Evolutionary conservation across 371 early-diverging fungal species (phyloP), one percentile per base, ranked within the genome.

Genomic region (Mucor piriformis): DNA sequence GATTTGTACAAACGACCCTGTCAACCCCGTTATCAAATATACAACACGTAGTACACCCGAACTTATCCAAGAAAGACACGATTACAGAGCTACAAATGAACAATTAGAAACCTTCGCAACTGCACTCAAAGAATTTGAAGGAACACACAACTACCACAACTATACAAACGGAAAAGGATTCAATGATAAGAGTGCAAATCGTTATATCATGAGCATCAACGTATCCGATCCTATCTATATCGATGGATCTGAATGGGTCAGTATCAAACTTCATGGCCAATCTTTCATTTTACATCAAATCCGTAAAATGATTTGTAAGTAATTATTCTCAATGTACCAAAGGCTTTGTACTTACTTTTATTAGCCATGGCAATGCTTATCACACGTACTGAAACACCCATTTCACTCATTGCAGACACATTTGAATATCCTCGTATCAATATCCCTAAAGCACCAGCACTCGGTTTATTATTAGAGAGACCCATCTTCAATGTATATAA

Each of bases 241-340:
- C 35, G 73, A 88, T 18, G 93, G 85, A 6, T 78, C 83, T 21
- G 98, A 98, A 71, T 99, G 99, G 98, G 66, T 99, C 32, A 88
- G 88, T 27, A 74, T 99, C 23, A 90, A 88, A 64, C 90, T 99
- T 21, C 88, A 94, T 59, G 99, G 99, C 1, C 99, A 99, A 79
- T 92, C 97, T 27, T 99, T 99, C 69, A 95, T 99, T 95, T 82
- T 99, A 21, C 99, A 99, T 76, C 99, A 98, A 79, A 99, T 99
- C 61, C 92, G 99, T 58, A 99, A 99, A 70, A 99, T 99, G 99
- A 91, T 99, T 52, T 92, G 95, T 65, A 70, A 82, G 74, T 61
- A 18, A 37, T 37, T 21, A 7, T 20, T 3, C 8, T 50, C 27
- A 16, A 44, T 29, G 33, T 32, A 11, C 16, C 18, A 32, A 18